phyloP scores from a whole-genome alignment of 2,329 filamentous ascomycete species.

The Septoria linicola region DNA sequence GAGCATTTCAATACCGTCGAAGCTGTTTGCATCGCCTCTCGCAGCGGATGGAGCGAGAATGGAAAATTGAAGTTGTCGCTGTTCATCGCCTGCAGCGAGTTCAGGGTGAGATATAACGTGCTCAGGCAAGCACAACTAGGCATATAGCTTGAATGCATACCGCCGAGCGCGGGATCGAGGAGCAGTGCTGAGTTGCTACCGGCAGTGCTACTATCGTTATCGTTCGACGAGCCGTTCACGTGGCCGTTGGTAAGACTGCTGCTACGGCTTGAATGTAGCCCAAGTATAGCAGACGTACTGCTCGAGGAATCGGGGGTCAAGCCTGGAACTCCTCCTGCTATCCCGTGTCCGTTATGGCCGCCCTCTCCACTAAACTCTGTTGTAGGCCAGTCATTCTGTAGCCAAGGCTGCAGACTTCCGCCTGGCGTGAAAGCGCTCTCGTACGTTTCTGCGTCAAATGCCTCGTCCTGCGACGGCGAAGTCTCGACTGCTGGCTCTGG shows the following conservation, averaged over 20 bases:
- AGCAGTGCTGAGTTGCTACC: constrained; percentile 8
- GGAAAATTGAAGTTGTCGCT: constrained; percentile 43
- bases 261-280: constrained; percentile 13
- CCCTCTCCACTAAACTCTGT: constrained; percentile 2
- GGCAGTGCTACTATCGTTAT: background rate
- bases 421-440: constrained; percentile 25
- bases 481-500: background rate
- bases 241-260: constrained; percentile 9
- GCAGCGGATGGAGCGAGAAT: constrained; percentile 42
- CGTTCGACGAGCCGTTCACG: too few species aligned
- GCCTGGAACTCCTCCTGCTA: constrained; percentile 17
- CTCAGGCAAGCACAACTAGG: constrained; percentile 47
- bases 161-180: constrained; percentile 21
- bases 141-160: constrained; percentile 17
- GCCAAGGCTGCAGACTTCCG: constrained; percentile 29
- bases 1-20: constrained; percentile 43
- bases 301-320: constrained; percentile 27
- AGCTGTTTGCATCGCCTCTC: constrained; percentile 44
- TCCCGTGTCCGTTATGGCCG: constrained; percentile 8
- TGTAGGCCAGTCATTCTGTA: constrained; percentile 19
- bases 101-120: constrained; percentile 47
- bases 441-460: constrained; percentile 14
- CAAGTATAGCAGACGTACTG: constrained; percentile 20
- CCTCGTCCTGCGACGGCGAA: constrained; percentile 1
- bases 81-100: constrained; percentile 42